Percentiles rank a stretch among this genome's conserved stretches.
These are phyloP conservation scores for Backusella macrospora DNA, from an alignment of 192 early-diverging fungal genomes.

Conservation along the genomic window DNA sequence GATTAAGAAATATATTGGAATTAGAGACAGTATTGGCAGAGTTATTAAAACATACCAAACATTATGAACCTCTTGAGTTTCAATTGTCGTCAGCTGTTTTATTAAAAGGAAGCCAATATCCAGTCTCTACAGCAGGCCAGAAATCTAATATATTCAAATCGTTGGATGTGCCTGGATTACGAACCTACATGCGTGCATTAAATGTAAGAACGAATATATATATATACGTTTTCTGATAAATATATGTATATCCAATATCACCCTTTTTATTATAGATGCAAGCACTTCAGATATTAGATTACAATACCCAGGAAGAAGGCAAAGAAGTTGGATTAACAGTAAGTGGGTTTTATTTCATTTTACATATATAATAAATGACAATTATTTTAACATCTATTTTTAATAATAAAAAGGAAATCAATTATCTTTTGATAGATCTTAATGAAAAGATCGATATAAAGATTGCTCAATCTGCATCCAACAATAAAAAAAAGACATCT, in stretches of 20 bases:
- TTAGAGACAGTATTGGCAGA: conserved; percentile 42
- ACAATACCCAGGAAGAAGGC: not conserved
- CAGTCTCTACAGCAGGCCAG: not conserved
- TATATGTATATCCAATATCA: not conserved
- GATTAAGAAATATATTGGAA: conserved; percentile 45
- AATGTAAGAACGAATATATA: conserved; percentile 13
- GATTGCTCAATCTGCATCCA: conserved; percentile 27
- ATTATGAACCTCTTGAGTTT: conserved; percentile 49
- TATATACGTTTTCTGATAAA: not conserved
- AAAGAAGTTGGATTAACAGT: conserved; percentile 15
- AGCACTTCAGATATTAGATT: not conserved
- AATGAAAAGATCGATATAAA: conserved; percentile 51
- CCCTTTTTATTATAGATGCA: not conserved
- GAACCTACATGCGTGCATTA: conserved; percentile 39
- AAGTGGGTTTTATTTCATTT: not conserved
- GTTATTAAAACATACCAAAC: conserved; percentile 34
- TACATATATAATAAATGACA: not conserved
- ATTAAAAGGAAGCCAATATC: not conserved
- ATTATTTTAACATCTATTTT: not conserved
- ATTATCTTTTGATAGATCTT: conserved; percentile 54
- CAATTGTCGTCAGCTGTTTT: not conserved
- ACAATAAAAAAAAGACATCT: conserved; percentile 38
- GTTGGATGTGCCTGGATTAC: conserved; percentile 25
- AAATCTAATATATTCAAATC: conserved; percentile 13
- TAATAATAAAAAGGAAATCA: conserved; percentile 32